Percentiles rank a stretch among this genome's conserved stretches.
phyloP scores from a whole-genome alignment of 176 grass and related monocot genomes.

The Thalia dealbata region DNA sequence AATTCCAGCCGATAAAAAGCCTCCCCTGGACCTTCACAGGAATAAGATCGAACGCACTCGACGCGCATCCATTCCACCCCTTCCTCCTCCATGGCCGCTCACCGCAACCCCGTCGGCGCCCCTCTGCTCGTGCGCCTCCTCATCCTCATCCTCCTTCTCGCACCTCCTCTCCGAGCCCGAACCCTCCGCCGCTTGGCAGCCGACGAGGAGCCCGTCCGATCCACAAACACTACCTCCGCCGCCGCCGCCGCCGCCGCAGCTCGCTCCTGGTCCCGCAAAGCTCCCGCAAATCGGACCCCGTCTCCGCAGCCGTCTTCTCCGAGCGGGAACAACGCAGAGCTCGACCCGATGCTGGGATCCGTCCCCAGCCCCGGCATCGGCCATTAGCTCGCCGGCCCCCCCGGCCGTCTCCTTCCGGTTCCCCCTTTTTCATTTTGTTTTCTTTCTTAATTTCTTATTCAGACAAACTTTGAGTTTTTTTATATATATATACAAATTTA shows the following conservation, averaged over 20 bases:
- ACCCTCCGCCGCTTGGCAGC: not conserved
- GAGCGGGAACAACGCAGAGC: not conserved
- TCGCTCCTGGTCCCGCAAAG: not conserved
- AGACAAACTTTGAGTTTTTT: not conserved
- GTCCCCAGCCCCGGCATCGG: not conserved
- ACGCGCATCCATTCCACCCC: too few relatives aligned
- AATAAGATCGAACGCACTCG: not conserved
- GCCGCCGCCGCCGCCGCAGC: too few relatives aligned
- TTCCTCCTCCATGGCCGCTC: not conserved
- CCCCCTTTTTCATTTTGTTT: not conserved
- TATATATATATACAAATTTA: not conserved
- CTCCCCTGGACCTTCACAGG: not conserved
- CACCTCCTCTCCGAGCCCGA: not conserved
- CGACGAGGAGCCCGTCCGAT: too few relatives aligned
- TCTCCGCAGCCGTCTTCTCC: not conserved
- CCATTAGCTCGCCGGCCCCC: not conserved
- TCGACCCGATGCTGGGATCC: not conserved
- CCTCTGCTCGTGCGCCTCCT: too few relatives aligned
- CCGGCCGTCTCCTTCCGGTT: not conserved
- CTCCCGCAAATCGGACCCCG: not conserved
- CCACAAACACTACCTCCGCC: too few relatives aligned
- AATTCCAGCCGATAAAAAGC: not conserved
- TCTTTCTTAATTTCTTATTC: not conserved
- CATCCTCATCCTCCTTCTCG: not conserved
- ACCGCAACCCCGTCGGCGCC: not conserved